Evolutionary conservation across 129 eudicot species (phyloP), one percentile per base, ranked within the genome.

Genomic region (Tagetes erecta): DNA sequence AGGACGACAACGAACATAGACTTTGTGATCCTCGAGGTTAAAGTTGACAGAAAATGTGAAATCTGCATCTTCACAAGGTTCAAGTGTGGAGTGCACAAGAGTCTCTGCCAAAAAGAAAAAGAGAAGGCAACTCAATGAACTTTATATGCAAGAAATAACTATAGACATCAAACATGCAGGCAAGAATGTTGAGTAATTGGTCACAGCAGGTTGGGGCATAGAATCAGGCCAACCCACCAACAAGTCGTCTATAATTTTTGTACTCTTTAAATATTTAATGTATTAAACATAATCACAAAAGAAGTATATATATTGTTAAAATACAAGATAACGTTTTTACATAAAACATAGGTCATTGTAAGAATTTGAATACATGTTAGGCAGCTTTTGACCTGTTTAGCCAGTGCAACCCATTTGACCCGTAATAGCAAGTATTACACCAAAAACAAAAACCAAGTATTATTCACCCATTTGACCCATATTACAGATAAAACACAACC

Each of bases 51-150:
- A 35, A 64, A 95, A 95, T 67, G 96, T 91, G 83, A 95, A 95
- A 82, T 95, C 99, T 47, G 92, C 96, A 87, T 88, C 88, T 37
- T 83, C 82, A 67, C 97, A 91, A 42, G 96, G 87, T 73, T 95
- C 99, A 27, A 95, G 96, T n/a, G 90, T 85, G 47, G 99, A 95
- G 84, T 95, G 99, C 77, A 95, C 99, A 84, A 95, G 80, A 57
- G 99, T 95, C 90, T 95, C 99, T 95, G 97, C 80, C 86, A 79
- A 78, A 67, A 3, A 62, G 77, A 78, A 67, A 3, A 62, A 49
- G 71, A 67, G 45, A 71, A 52, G 30, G 39, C 75, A 69, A 39
- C n/a, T 45, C 42, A 58, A 60, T 58, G 65, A 3, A 8, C 9
- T 58, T 34, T 58, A 0, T 58, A 4, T n/a, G 8, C 55, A 35